Evolutionary conservation across 352 stramenopile species (phyloP).

Genomic region (Globisporangium emineosum): DNA sequence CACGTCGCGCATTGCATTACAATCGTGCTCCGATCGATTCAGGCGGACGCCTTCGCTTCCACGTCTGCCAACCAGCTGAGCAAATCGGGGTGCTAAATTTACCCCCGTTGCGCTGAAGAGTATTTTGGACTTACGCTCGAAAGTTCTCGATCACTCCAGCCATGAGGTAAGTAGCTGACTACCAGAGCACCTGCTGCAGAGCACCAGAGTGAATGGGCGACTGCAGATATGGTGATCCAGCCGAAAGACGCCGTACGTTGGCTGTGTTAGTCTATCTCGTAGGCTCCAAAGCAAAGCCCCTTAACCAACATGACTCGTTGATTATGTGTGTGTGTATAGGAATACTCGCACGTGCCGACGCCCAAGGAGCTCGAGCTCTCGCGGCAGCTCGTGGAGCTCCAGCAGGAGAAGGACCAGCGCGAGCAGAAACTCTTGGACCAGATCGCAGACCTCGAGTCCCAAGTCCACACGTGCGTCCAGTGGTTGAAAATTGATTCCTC

Average conservation of each 20-base stretch:
- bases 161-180: neutral
- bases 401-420: constrained; percentile 65
- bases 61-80: no score
- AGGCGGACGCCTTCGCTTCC: neutral
- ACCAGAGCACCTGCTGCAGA: neutral
- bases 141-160: no score
- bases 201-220: neutral
- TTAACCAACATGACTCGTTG: no score
- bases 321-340: constrained; percentile 23
- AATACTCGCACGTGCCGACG: constrained; percentile 68
- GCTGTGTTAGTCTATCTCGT: neutral
- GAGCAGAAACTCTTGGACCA: constrained; percentile 59
- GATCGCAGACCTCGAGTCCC: constrained; percentile 61
- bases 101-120: neutral
- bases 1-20: neutral
- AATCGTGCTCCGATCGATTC: neutral
- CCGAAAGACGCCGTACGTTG: constrained; percentile 11
- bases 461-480: constrained; percentile 59
- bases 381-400: constrained; percentile 54
- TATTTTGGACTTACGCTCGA: neutral
- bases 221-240: constrained; percentile 8
- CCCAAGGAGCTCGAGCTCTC: constrained; percentile 73
- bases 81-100: neutral
- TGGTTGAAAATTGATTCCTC: neutral
- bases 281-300: neutral